Evolutionary conservation across 257 asterid genomes (phyloP).

Genomic region (Petunia secreta): DNA sequence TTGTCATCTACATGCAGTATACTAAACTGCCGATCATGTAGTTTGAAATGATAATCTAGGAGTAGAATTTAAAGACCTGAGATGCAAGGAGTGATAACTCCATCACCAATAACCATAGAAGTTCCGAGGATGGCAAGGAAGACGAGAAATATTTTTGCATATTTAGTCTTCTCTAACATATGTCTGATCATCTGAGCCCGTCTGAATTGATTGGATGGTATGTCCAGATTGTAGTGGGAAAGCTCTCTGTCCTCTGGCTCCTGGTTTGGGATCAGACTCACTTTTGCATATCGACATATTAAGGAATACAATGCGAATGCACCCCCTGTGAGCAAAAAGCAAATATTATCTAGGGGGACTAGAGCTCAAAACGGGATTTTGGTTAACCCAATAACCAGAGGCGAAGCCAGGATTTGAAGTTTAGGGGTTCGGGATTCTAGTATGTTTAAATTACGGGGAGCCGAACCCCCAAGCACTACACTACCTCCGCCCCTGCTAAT

Average conservation of each 20-base stretch:
- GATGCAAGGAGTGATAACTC: constrained; percentile 74
- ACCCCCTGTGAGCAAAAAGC: constrained; percentile 48
- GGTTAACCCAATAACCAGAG: no score
- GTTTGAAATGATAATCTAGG: no score
- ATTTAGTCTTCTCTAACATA: constrained; percentile 51
- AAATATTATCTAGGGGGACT: no score
- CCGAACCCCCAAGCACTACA: no score
- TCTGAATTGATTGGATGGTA: constrained; percentile 43
- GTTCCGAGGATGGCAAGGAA: constrained; percentile 67
- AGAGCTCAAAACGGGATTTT: no score
- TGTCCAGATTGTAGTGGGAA: constrained; percentile 55
- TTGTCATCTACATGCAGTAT: no score
- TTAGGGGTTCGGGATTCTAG: no score
- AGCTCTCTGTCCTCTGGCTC: constrained; percentile 60
- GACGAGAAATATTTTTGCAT: constrained; percentile 54
- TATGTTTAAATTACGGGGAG: no score
- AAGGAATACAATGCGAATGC: constrained; percentile 74
- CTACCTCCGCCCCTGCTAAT: no score
- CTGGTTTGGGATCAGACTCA: constrained; percentile 65
- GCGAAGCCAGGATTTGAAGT: no score
- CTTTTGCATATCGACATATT: constrained; percentile 71
- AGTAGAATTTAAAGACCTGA: constrained; percentile 41
- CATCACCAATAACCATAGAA: constrained; percentile 81
- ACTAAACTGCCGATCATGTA: no score
- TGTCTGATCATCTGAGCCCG: constrained; percentile 53